Conservation (phyloP, 352 stramenopile genomes). For the Phytopythium boreale region DNA sequence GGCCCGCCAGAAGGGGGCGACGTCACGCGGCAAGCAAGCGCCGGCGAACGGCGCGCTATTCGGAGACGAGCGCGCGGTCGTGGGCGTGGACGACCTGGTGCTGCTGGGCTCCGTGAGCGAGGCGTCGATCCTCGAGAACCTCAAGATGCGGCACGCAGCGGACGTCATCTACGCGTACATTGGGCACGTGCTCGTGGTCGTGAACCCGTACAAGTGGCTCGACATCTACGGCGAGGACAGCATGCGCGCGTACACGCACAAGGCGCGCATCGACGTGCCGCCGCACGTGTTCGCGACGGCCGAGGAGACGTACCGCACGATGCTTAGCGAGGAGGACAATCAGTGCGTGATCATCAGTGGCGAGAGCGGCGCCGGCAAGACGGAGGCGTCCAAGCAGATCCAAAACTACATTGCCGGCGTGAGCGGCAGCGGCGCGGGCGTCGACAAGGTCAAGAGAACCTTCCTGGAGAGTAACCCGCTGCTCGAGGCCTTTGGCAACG, state of each 20-base stretch:
- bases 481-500: constrained; percentile 96
- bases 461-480: constrained; percentile 95
- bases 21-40: constrained; percentile 12
- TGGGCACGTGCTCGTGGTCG: constrained; percentile 83
- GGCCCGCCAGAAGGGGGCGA: constrained; percentile 21
- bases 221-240: constrained; percentile 84
- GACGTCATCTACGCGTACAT: constrained; percentile 90
- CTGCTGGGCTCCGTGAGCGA: constrained; percentile 68
- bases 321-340: constrained; percentile 88
- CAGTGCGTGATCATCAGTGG: constrained; percentile 90
- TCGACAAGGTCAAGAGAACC: constrained; percentile 87
- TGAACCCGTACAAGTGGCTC: constrained; percentile 91
- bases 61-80: constrained; percentile 60
- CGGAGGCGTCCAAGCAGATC: constrained; percentile 88
- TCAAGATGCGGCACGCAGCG: constrained; percentile 83
- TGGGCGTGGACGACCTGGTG: constrained; percentile 84
- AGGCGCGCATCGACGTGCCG: constrained; percentile 82
- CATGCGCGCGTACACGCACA: constrained; percentile 83
- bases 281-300: constrained; percentile 86
- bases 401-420: constrained; percentile 89
- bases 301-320: constrained; percentile 85
- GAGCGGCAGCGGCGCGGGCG: constrained; percentile 65
- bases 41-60: constrained; percentile 20
- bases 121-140: constrained; percentile 83
- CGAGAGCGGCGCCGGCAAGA: constrained; percentile 84